Evolutionary conservation across 2,329 filamentous ascomycete species (phyloP).

Genomic region (Pseudocercospora eumusae): DNA sequence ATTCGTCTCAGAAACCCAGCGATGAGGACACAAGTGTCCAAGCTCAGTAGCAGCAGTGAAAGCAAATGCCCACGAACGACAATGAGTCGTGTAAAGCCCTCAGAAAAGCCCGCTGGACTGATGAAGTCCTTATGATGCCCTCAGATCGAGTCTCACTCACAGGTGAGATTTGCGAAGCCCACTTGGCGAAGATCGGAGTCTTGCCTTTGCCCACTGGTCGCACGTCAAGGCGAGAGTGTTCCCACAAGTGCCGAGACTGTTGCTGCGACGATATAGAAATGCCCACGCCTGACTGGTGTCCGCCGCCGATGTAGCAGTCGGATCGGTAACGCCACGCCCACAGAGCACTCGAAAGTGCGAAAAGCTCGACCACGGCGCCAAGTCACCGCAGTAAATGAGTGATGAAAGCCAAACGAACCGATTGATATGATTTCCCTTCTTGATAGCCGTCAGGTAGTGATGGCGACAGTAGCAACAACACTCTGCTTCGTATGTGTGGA

Average conservation of each 20-base stretch:
- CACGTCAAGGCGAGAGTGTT: conserved; percentile 52
- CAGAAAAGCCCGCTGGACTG: conserved; percentile 39
- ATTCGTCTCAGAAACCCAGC: conserved; percentile 43
- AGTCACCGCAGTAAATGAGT: conserved; percentile 31
- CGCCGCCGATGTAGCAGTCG: conserved; percentile 26
- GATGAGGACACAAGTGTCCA: conserved; percentile 42
- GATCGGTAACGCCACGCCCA: conserved; percentile 29
- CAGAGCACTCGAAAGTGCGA: conserved; percentile 28
- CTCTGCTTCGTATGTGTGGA: conserved; percentile 11
- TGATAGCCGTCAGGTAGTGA: conserved; percentile 7
- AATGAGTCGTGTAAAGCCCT: conserved; percentile 38
- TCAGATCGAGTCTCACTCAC: conserved; percentile 35
- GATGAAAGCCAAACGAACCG: conserved; percentile 35
- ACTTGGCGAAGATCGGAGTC: conserved; percentile 39
- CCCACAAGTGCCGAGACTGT: conserved; percentile 53
- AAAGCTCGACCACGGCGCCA: conserved; percentile 32
- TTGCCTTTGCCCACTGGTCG: conserved; percentile 46
- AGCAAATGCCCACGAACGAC: conserved; percentile 41
- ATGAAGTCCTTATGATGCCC: conserved; percentile 37
- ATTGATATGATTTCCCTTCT: conserved; percentile 19
- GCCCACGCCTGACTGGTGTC: conserved; percentile 30
- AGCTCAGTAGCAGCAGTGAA: conserved; percentile 42
- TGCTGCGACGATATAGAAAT: conserved; percentile 30
- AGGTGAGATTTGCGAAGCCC: conserved; percentile 37
- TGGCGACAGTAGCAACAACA: conserved; percentile 22